Percentiles rank a stretch among this genome's conserved stretches.
Evolutionary conservation across 257 asterid species (phyloP).

Genomic region (Solanum tarijense): DNA sequence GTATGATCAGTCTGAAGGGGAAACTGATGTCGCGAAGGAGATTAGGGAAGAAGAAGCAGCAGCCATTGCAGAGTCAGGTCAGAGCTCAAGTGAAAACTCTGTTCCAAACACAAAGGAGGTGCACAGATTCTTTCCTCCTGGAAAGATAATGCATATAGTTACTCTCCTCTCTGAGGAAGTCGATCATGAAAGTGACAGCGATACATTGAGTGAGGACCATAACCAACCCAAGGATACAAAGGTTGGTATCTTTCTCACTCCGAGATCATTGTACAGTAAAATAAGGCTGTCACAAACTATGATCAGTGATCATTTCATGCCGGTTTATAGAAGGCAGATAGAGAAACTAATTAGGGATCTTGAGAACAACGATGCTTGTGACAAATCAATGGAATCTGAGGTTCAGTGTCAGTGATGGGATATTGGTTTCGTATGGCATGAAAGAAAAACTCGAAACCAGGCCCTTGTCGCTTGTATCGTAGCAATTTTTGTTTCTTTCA

Average conservation of each 20-base stretch:
- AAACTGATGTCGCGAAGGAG: conserved; percentile 46
- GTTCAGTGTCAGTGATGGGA: not conserved
- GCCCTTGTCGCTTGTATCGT: not conserved
- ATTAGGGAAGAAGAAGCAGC: conserved; percentile 83
- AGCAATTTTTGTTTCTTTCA: not conserved
- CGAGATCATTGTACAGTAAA: conserved; percentile 69
- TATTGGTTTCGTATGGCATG: not conserved
- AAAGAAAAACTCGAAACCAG: not conserved
- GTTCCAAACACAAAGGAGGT: conserved; percentile 67
- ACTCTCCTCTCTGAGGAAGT: conserved; percentile 40
- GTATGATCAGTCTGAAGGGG: conserved; percentile 34
- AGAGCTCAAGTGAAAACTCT: conserved; percentile 26
- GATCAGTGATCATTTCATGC: conserved; percentile 97
- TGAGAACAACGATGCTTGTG: conserved; percentile 31
- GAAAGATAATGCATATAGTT: conserved; percentile 82
- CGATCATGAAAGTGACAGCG: conserved; percentile 13
- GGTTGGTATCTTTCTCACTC: conserved; percentile 66
- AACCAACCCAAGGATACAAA: conserved; percentile 24
- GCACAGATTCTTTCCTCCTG: conserved; percentile 85
- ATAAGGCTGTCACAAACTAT: conserved; percentile 77
- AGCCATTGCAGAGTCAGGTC: conserved; percentile 58
- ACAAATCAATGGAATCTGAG: not conserved
- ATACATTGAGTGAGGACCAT: conserved; percentile 7
- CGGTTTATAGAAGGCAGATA: conserved; percentile 70
- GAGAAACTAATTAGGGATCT: conserved; percentile 62